Conservation (phyloP, 495 filamentous ascomycete genomes). For the Rhizodiscina lignyota region DNA sequence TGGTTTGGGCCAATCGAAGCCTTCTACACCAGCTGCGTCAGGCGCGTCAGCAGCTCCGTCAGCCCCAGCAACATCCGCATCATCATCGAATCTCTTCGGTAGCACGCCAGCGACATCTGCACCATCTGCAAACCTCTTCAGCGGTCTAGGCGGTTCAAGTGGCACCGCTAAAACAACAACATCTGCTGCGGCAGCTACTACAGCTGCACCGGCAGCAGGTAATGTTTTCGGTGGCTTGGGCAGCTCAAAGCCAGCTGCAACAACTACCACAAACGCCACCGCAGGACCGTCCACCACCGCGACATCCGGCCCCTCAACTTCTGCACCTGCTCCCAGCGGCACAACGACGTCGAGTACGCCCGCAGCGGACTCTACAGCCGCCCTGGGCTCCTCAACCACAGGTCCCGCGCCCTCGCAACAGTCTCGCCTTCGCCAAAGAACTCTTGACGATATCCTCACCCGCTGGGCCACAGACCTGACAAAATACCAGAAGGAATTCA, state of each 20-base stretch:
- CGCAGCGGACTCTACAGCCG: neutral
- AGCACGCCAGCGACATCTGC: too few relatives aligned
- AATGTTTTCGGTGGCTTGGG: neutral
- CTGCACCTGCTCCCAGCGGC: neutral
- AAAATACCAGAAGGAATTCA: conserved; percentile 93
- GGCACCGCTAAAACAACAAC: too few relatives aligned
- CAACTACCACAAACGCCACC: neutral
- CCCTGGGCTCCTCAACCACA: conserved; percentile 36
- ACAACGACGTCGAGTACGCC: conserved; percentile 7
- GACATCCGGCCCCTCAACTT: neutral
- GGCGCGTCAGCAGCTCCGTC: neutral
- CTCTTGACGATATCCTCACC: conserved; percentile 99
- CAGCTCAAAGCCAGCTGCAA: neutral
- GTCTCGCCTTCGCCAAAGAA: conserved; percentile 90
- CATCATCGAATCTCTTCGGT: too few relatives aligned
- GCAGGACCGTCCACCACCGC: neutral
- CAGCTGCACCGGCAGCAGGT: neutral
- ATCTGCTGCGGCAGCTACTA: neutral
- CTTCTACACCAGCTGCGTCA: neutral
- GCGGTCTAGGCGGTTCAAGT: too few relatives aligned
- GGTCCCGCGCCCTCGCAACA: conserved; percentile 61
- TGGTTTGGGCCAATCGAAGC: too few relatives aligned
- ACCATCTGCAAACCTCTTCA: too few relatives aligned
- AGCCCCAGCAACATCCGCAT: neutral
- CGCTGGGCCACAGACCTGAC: conserved; percentile 88